These are phyloP conservation scores for Sanghuangporus sanghuang DNA, from an alignment of 1,284 basidiomycete species.

Conservation along the genomic window DNA sequence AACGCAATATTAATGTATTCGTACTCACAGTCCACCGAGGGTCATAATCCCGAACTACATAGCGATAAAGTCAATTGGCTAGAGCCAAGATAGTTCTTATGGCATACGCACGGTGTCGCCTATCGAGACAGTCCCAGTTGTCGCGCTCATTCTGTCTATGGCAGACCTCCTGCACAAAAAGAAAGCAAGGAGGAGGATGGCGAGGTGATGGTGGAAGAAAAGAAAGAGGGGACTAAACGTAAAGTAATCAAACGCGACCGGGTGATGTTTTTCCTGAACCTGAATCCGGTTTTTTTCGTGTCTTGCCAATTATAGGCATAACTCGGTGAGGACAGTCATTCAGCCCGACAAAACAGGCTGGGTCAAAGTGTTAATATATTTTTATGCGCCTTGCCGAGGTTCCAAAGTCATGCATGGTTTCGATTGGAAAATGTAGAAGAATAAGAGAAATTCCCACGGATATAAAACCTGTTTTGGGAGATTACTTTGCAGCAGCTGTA, in stretches of 20 bases:
- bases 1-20: background rate
- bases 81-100: background rate
- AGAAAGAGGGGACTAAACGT: background rate
- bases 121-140: background rate
- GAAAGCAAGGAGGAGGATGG: background rate
- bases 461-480: no score
- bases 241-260: background rate
- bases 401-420: no score
- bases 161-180: background rate
- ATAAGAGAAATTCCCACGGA: no score
- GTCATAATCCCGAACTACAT: slow-evolving; percentile 1
- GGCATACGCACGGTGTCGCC: background rate
- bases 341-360: background rate
- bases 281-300: background rate
- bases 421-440: no score
- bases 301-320: background rate
- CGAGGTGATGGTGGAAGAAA: background rate
- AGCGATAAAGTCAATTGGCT: background rate
- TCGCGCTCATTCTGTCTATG: background rate
- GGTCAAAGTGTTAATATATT: no score
- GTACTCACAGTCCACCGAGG: background rate
- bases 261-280: background rate
- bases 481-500: no score
- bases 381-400: no score
- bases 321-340: background rate